These are phyloP conservation scores for Orbilia ellipsospora DNA, from an alignment of 2,329 filamentous ascomycete genomes.

Conservation along the genomic window DNA sequence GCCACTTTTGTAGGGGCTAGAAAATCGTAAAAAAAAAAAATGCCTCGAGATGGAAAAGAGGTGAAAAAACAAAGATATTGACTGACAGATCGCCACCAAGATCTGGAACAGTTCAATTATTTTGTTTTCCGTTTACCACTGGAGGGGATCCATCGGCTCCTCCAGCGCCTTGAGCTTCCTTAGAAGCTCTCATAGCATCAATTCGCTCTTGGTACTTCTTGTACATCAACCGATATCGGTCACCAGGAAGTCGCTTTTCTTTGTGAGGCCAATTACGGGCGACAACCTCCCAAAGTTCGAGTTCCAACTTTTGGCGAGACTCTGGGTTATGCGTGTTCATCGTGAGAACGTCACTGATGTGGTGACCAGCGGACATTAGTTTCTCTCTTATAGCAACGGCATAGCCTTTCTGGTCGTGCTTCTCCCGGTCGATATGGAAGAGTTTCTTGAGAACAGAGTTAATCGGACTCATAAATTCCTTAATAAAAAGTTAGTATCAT, in stretches of 20 bases:
- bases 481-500: constrained; percentile 13
- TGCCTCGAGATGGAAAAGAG: constrained; percentile 13
- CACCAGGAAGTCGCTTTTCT: constrained; percentile 40
- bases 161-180: constrained; percentile 32
- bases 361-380: constrained; percentile 40
- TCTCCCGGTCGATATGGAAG: constrained; percentile 31
- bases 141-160: constrained; percentile 18
- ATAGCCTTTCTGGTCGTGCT: constrained; percentile 36
- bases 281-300: constrained; percentile 53
- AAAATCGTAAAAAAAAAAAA: constrained; percentile 1
- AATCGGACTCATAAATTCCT: constrained; percentile 52
- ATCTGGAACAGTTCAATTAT: no score
- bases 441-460: constrained; percentile 33
- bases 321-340: constrained; percentile 25
- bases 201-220: constrained; percentile 44
- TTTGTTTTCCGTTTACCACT: constrained; percentile 25
- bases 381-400: constrained; percentile 43
- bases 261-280: constrained; percentile 45
- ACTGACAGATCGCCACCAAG: constrained; percentile 25
- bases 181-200: constrained; percentile 36
- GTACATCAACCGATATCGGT: constrained; percentile 38
- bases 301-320: constrained; percentile 28
- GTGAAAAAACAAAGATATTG: constrained; percentile 5
- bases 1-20: constrained; percentile 24
- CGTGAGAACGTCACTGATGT: constrained; percentile 47